Conservation (phyloP, 805 yeast species). For the Kockiozyma suomiensis region DNA sequence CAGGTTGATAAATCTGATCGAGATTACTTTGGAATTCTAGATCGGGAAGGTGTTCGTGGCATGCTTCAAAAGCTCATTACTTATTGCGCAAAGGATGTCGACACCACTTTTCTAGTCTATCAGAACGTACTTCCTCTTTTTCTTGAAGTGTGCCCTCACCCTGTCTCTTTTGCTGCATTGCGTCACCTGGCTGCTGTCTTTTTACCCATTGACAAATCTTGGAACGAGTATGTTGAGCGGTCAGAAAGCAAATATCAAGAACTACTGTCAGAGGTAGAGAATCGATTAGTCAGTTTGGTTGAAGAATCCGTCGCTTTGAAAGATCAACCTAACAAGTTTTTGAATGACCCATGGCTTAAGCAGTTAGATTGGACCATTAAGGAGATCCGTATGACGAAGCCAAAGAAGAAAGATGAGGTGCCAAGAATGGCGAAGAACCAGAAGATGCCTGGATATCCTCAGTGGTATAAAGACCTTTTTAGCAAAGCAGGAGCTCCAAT, state of each 20-base stretch:
- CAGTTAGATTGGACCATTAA: conserved; percentile 86
- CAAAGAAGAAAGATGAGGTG: conserved; percentile 58
- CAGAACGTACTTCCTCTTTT: conserved; percentile 71
- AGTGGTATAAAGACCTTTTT: conserved; percentile 78
- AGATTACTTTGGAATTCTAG: conserved; percentile 60
- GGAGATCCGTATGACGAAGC: conserved; percentile 57
- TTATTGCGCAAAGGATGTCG: conserved; percentile 87
- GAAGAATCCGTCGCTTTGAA: conserved; percentile 56
- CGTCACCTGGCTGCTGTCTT: conserved; percentile 71
- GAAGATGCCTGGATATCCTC: conserved; percentile 86
- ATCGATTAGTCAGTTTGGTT: conserved; percentile 61
- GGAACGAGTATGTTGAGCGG: conserved; percentile 70
- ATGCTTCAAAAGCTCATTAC: conserved; percentile 63
- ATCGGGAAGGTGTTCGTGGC: conserved; percentile 56
- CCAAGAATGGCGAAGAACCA: conserved; percentile 57
- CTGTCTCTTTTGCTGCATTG: conserved; percentile 89
- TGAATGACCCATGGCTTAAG: conserved; percentile 81
- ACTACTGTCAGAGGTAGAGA: conserved; percentile 58
- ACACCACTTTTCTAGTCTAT: conserved; percentile 70
- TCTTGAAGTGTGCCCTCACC: conserved; percentile 76
- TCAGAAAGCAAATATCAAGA: conserved; percentile 71
- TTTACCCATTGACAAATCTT: conserved; percentile 71
- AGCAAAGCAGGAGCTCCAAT: conserved; percentile 49
- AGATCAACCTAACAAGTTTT: conserved; percentile 43
- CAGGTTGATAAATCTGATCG: conserved; percentile 67